Base-by-base conservation (phyloP, 768 basidiomycete genomes). In the Obba rivulosa region DNA sequence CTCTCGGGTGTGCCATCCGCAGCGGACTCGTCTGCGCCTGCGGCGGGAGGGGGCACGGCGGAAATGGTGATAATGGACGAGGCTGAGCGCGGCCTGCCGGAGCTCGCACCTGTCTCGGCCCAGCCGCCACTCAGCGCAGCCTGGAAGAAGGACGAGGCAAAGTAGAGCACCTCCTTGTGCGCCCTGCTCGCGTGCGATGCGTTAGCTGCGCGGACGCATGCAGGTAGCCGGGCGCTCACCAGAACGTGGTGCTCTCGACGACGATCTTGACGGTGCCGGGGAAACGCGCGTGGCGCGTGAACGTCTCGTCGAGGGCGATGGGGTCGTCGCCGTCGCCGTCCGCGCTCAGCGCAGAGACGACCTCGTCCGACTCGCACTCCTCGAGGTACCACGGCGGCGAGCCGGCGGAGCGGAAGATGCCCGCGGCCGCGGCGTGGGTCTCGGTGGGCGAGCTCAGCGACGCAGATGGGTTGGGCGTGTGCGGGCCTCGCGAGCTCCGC, bases 71-170 rank as follows among this genome's bases (percentile, higher is more conserved):
- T 85, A 25, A 90, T 74, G 42, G 88, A 90, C 21, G 85, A 88
- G 74, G 86, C 80, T 48, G 86, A 90, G 20, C 73, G 78, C 17
- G 85, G 87, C 34, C 87, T 76, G 28, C 83, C 86, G 5, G n/a
- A n/a, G n/a, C 85, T 66, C 50, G 66, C 67, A 41, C 55, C 65
- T 3, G 72, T 93, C 68, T 95, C 92, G 11, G 87, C 87, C 92
- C 92, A 95, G 59, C 88, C 80, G 8, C 92, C 92, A 57, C 89
- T 89, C 41, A 95, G 71, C 8, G 91, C 85, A 16, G 89, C 90
- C 66, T 93, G 85, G 64, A 95, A 95, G 74, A 95, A 95, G 0
- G 92, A 90, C n/a, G 91, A 93, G 3, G 92, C 87, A 62, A 92
- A 95, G 67, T 84, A 87, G 5, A 95, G 70, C 23, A 95, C 80